Evolutionary conservation across 352 stramenopile species (phyloP), one percentile per base, ranked within the genome.

Genomic region (Phytophthora gonapodyides): DNA sequence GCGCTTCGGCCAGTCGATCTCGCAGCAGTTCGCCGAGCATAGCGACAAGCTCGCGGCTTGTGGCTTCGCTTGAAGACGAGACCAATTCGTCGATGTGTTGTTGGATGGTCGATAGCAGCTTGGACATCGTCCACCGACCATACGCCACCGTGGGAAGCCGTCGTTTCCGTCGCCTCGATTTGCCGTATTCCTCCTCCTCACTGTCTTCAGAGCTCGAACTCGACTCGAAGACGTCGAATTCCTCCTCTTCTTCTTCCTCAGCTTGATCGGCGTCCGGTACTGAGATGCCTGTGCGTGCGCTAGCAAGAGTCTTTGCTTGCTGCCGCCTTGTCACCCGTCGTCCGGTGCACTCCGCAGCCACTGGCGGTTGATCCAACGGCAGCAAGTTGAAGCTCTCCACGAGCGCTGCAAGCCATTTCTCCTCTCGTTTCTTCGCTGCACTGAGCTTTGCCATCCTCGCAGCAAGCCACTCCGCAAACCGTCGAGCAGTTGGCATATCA

Each of bases 391-490:
- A 86, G 19, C 51, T 31, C 21, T 87, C 67, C 16, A 94, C 73
- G 56, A 89, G 58, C 2, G 52, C 34, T 17, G 74, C 49, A 0
- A 94, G 60, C 84, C 84, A 94, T 27, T 58, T 46, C 16, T 87
- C 79, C 38, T 93, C 84, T 16, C 46, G 38, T 40, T 72, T 58
- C 7, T 77, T 67, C 6, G 58, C 44, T 7, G 46, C 64, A 36
- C 50, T 57, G 10, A 91, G 62, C 8, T 69, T 69, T 6, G 84
- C 69, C n/a, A 92, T 46, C 11, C 68, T 76, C 37, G 77, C 75
- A n/a, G 72, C 53, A 10, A 93, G 49, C 76, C 80, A 91, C 64
- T 94, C 86, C 30, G 92, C 47, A 24, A 92, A 62, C 11, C 71
- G 61, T 9, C 86, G 61, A n/a, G 78, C 84, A 43, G 72, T 87